These are phyloP conservation scores for Nemania sp. DNA, from an alignment of 2,329 filamentous ascomycete genomes.

Conservation along the genomic window DNA sequence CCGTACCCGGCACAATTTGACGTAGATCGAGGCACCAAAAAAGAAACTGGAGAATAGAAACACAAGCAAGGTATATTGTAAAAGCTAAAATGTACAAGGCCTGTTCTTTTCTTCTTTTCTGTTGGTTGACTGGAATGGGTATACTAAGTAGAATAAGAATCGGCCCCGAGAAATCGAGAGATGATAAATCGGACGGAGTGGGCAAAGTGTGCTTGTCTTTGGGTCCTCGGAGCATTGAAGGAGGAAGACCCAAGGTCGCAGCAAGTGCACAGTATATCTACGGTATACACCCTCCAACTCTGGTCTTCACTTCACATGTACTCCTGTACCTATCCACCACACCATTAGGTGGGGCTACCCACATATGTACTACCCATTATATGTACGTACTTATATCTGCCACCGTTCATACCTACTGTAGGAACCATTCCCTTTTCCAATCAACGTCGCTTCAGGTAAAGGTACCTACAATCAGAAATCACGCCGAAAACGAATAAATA, in stretches of 20 bases:
- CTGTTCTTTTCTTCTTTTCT: neutral
- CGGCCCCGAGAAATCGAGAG: slow-evolving; percentile 24
- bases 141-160: slow-evolving; percentile 8
- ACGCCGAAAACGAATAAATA: no score
- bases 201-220: slow-evolving; percentile 34
- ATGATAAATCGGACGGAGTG: slow-evolving; percentile 34
- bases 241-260: slow-evolving; percentile 19
- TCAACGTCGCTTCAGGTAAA: neutral
- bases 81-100: slow-evolving; percentile 12
- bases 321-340: slow-evolving; percentile 32
- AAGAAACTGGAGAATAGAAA: slow-evolving; percentile 2
- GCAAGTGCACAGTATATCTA: slow-evolving; percentile 15
- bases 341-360: slow-evolving; percentile 1
- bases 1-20: neutral
- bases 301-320: slow-evolving; percentile 1
- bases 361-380: no score
- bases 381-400: no score
- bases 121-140: neutral
- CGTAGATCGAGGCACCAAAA: slow-evolving; percentile 5
- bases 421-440: no score
- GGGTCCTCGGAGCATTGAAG: slow-evolving; percentile 12
- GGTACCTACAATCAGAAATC: no score
- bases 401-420: no score
- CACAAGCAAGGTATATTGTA: slow-evolving; percentile 12
- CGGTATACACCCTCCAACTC: slow-evolving; percentile 7